Percentiles rank a stretch among this genome's conserved stretches.
Evolutionary conservation across 1,284 basidiomycete species (phyloP).

Genomic region (Vanrija sp.): DNA sequence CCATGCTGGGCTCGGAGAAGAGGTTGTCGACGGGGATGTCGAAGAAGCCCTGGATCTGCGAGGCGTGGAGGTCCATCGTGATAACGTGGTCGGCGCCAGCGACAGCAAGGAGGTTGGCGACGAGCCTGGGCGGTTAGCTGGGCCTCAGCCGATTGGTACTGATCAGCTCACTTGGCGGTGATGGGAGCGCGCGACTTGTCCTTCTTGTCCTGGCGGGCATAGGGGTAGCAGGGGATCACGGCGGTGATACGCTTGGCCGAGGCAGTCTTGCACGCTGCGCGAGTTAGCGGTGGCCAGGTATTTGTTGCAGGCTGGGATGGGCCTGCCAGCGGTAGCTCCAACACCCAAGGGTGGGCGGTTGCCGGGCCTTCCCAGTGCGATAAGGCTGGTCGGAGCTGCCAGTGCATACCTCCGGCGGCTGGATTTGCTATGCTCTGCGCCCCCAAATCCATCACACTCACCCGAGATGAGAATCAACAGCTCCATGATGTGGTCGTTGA

Average conservation of each 20-base stretch:
- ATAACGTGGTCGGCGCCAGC: conserved; percentile 98
- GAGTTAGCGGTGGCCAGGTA: neutral
- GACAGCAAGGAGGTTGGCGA: conserved; percentile 91
- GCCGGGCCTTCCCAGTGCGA: too few species aligned
- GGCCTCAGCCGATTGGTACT: neutral
- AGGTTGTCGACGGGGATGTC: conserved; percentile 98
- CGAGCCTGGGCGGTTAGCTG: conserved; percentile 53
- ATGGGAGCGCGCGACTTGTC: conserved; percentile 95
- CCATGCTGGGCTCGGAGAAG: conserved; percentile 82
- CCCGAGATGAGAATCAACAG: conserved; percentile 53
- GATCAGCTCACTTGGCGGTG: conserved; percentile 69
- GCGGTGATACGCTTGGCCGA: conserved; percentile 95
- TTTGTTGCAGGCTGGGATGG: neutral
- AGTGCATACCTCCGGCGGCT: neutral
- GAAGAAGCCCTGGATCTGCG: conserved; percentile 98
- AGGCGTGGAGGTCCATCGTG: conserved; percentile 97
- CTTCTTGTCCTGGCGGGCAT: conserved; percentile 97
- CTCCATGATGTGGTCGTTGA: conserved; percentile 55
- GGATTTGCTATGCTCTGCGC: too few species aligned
- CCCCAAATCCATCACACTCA: conserved; percentile 28
- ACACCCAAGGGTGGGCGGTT: too few species aligned
- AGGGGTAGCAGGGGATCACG: conserved; percentile 96
- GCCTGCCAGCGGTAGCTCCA: neutral
- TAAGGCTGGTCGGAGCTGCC: neutral
- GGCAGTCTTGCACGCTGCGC: conserved; percentile 90